Conservation (phyloP, 495 filamentous ascomycete species). For the Trichoderma reesei region DNA sequence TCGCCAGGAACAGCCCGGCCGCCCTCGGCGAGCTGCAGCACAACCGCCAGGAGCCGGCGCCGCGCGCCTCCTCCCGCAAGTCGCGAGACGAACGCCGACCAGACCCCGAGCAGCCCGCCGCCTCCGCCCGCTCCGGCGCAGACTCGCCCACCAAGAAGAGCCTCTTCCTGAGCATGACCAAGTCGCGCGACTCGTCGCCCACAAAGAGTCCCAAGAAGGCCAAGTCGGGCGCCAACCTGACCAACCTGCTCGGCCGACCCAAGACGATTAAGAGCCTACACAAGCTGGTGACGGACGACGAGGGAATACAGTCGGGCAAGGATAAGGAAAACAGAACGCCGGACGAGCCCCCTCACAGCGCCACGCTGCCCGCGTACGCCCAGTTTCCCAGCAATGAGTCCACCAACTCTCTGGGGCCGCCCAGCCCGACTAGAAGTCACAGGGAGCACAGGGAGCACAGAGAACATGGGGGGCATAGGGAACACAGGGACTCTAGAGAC, state of each 20-base stretch:
- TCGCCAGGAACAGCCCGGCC: slow-evolving; percentile 23
- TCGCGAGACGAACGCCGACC: slow-evolving; percentile 22
- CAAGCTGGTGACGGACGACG: slow-evolving; percentile 23
- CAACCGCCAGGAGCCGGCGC: slow-evolving; percentile 32
- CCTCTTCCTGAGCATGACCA: slow-evolving; percentile 45
- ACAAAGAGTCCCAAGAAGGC: slow-evolving; percentile 61
- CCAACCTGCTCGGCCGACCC: slow-evolving; percentile 50
- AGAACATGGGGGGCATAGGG: too few relatives aligned
- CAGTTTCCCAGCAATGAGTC: slow-evolving; percentile 46
- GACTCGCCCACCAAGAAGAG: slow-evolving; percentile 49
- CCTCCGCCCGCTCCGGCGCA: too few relatives aligned
- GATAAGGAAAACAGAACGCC: slow-evolving; percentile 73
- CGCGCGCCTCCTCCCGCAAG: slow-evolving; percentile 29
- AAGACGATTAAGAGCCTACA: slow-evolving; percentile 49
- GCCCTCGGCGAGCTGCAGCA: slow-evolving; percentile 42
- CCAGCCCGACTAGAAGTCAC: slow-evolving; percentile 9
- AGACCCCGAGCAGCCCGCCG: slow-evolving; percentile 17
- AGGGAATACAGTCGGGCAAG: slow-evolving; percentile 36
- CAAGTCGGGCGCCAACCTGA: slow-evolving; percentile 73
- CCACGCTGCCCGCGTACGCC: slow-evolving; percentile 56
- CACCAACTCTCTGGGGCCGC: slow-evolving; percentile 3
- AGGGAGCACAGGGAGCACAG: too few relatives aligned
- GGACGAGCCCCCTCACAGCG: slow-evolving; percentile 35
- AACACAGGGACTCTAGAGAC: too few relatives aligned
- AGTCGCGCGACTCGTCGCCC: slow-evolving; percentile 37